Base-by-base conservation (phyloP, 2,329 filamentous ascomycete genomes). In the Spiromastix sp. region DNA sequence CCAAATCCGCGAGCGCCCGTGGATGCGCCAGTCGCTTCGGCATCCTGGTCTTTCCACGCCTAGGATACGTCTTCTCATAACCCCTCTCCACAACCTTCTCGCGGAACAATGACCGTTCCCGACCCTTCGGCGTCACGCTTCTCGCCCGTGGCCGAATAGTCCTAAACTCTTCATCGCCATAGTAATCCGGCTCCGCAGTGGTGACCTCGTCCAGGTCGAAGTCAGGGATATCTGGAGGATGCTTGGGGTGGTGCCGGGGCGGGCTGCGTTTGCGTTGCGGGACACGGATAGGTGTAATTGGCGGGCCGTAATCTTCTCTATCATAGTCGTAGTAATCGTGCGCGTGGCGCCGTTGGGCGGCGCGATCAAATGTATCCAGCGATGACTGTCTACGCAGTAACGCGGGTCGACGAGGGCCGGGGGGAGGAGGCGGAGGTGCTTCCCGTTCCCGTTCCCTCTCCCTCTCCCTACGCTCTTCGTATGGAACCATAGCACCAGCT, bases 1-100 rank as follows among this genome's bases (percentile, higher is more conserved):
- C 81, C 10, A 93, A 68, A 44, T 94, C 84, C 42, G 83, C 79
- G 21, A 95, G 72, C 2, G 85, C 87, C 42, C 79, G 72, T 54
- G 82, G 81, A 44, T 83, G 82, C 10, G 93, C 84, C 40, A 94
- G 67, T 38, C 81, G 74, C 40, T 75, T 77, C 1, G 87, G 87
- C 56, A 95, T 86, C 48, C 83, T 77, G 10, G 87, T 95, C 70
- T 87, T 93, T 49, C 87, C 87, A 57, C 81, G 86, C 63, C 83
- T 82, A 7, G 81, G 81, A 44, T 82, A 85, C 38, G 64, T 60
- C 40, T 63, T 63, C 40, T 64, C 56, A 24, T 51, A 49, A 42
- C 50, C 46, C 37, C 51, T 55, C 42, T 54, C 49, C 21, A 51
- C 46, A 20, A 51, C 38, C 34, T 49, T 44, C 42, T 51, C 54